Conservation (phyloP, 2,329 filamentous ascomycete genomes). For the Aspergillaceae sp. region DNA sequence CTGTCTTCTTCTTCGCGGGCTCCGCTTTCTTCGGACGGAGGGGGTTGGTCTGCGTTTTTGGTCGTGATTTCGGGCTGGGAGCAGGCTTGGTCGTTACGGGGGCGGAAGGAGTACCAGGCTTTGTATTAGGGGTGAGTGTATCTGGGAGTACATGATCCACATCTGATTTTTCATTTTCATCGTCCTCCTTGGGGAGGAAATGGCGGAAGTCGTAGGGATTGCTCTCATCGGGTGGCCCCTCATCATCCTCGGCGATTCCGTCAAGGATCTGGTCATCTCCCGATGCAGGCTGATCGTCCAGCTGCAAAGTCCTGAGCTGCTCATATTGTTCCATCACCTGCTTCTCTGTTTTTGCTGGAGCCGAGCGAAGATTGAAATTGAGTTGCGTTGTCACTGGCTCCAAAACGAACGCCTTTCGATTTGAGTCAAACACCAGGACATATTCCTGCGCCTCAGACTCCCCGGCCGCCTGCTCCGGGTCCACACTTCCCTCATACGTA, state of each 20-base stretch:
- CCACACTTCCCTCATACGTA: constrained; percentile 34
- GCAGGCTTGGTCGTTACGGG: constrained; percentile 19
- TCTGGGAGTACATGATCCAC: constrained; percentile 30
- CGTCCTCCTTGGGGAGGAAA: constrained; percentile 37
- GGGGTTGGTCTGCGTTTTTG: constrained; percentile 26
- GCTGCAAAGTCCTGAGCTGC: constrained; percentile 46
- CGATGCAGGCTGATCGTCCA: constrained; percentile 26
- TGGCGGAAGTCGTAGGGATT: constrained; percentile 44
- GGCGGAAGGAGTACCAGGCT: constrained; percentile 26
- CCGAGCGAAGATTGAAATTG: constrained; percentile 73
- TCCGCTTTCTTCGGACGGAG: constrained; percentile 16
- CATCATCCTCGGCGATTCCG: constrained; percentile 33
- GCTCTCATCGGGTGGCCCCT: constrained; percentile 33
- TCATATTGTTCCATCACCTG: constrained; percentile 59
- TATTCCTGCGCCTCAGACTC: constrained; percentile 26
- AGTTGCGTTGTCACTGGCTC: constrained; percentile 75
- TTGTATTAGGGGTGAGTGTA: constrained; percentile 18
- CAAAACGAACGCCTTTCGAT: constrained; percentile 67
- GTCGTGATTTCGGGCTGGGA: constrained; percentile 22
- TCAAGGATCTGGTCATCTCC: constrained; percentile 25
- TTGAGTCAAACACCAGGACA: constrained; percentile 65
- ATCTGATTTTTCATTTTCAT: constrained; percentile 20
- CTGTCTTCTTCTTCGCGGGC: constrained; percentile 14
- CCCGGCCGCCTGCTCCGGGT: constrained; percentile 20
- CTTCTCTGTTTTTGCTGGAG: constrained; percentile 57